Evolutionary conservation across 2,329 filamentous ascomycete species (phyloP).

Genomic region (Sporothrix brunneoviolacea): DNA sequence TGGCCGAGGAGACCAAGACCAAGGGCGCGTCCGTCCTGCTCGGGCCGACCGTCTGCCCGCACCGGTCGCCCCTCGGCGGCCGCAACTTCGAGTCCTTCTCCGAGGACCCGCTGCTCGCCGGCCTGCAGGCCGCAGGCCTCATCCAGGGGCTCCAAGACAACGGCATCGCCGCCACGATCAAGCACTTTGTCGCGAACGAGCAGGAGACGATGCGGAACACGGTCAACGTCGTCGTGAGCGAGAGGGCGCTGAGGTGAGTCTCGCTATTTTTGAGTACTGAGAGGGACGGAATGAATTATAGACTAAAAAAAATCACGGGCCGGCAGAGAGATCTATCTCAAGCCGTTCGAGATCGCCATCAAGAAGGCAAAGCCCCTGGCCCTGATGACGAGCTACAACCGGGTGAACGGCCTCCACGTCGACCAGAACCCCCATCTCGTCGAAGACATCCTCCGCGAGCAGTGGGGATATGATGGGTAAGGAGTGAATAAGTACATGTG

Average conservation of each 20-base stretch:
- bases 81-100: constrained; percentile 1
- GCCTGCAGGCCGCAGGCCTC: background rate
- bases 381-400: constrained; percentile 2
- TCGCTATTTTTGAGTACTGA: too few species aligned
- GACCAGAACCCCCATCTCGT: constrained; percentile 1
- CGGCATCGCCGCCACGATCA: background rate
- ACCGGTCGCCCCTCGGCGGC: background rate
- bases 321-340: constrained; percentile 2
- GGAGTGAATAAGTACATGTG: too few species aligned
- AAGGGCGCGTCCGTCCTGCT: constrained; percentile 7
- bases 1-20: constrained; percentile 9
- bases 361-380: background rate
- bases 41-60: background rate
- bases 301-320: too few species aligned
- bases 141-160: background rate
- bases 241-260: too few species aligned
- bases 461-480: constrained; percentile 7
- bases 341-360: constrained; percentile 3
- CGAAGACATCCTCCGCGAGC: background rate
- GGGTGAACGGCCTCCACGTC: background rate
- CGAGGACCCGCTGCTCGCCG: background rate
- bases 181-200: constrained; percentile 2
- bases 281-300: too few species aligned
- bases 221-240: background rate
- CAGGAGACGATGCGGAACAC: background rate